These are phyloP conservation scores for Glebionis coronaria DNA, from an alignment of 129 eudicot species.

Conservation along the genomic window DNA sequence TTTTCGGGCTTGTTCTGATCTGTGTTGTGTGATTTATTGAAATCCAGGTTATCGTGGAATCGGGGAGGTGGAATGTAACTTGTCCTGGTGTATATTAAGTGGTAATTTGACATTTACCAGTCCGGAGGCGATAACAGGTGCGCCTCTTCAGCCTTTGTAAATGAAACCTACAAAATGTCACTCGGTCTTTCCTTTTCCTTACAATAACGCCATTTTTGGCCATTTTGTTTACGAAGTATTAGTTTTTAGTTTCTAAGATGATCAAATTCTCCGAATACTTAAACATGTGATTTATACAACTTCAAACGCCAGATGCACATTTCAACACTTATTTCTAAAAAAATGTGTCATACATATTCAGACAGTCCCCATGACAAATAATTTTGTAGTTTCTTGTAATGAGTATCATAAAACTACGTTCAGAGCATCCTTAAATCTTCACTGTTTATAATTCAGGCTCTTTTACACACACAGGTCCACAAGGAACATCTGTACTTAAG, in stretches of 20 bases:
- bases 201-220: neutral
- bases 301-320: neutral
- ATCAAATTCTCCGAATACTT: neutral
- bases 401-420: neutral
- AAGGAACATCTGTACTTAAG: slow-evolving; percentile 3
- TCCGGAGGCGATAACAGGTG: slow-evolving; percentile 11
- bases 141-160: neutral
- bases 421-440: too few relatives aligned
- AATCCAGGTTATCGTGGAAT: slow-evolving; percentile 15
- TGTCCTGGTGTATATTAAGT: neutral
- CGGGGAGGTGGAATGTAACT: slow-evolving; percentile 1
- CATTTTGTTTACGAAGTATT: neutral
- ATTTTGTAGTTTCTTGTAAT: slow-evolving; percentile 12
- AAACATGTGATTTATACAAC: neutral
- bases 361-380: neutral
- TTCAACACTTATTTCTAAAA: neutral
- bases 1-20: slow-evolving; percentile 1
- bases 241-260: too few relatives aligned
- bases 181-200: neutral
- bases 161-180: neutral
- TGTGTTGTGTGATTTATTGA: slow-evolving; percentile 5
- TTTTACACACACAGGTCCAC: too few relatives aligned
- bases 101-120: neutral
- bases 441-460: too few relatives aligned
- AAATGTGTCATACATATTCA: too few relatives aligned